Conservation (phyloP, 768 basidiomycete species). For the Amyloporia xantha region DNA sequence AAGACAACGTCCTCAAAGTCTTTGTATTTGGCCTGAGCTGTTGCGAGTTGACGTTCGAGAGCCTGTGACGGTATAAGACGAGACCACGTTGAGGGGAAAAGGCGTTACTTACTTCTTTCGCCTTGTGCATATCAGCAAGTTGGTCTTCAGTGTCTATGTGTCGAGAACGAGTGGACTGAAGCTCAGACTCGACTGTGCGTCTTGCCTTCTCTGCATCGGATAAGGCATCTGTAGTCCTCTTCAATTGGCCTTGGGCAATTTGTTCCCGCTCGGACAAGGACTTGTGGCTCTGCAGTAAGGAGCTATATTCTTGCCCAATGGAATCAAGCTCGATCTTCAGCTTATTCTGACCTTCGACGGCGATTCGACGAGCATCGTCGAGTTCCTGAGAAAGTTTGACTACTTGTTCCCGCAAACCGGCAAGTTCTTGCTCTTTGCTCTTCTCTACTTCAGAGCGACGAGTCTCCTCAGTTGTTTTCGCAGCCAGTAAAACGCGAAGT, state of each 20-base stretch:
- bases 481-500: conserved; percentile 73
- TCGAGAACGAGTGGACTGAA: conserved; percentile 59
- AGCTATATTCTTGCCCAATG: conserved; percentile 49
- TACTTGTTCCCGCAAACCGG: conserved; percentile 59
- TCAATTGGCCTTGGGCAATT: conserved; percentile 41
- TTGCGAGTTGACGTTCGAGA: conserved; percentile 69
- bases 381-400: conserved; percentile 60
- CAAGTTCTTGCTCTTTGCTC: conserved; percentile 81
- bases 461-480: conserved; percentile 82
- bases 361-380: conserved; percentile 50
- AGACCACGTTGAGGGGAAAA: conserved; percentile 4
- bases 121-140: conserved; percentile 50
- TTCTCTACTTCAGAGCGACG: conserved; percentile 79
- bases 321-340: conserved; percentile 73
- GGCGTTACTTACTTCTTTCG: conserved; percentile 77
- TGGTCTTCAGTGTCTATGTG: conserved; percentile 63
- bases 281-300: conserved; percentile 52
- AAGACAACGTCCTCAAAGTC: conserved; percentile 86
- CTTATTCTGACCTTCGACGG: conserved; percentile 63
- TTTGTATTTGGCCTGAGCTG: conserved; percentile 69
- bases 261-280: conserved; percentile 61
- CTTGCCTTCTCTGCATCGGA: conserved; percentile 64
- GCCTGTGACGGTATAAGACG: conserved; percentile 35
- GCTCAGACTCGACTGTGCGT: conserved; percentile 62
- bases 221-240: conserved; percentile 41